Percentiles rank a stretch among this genome's conserved stretches.
phyloP scores from a whole-genome alignment of 1,284 basidiomycete species.

The Tilletia caries region DNA sequence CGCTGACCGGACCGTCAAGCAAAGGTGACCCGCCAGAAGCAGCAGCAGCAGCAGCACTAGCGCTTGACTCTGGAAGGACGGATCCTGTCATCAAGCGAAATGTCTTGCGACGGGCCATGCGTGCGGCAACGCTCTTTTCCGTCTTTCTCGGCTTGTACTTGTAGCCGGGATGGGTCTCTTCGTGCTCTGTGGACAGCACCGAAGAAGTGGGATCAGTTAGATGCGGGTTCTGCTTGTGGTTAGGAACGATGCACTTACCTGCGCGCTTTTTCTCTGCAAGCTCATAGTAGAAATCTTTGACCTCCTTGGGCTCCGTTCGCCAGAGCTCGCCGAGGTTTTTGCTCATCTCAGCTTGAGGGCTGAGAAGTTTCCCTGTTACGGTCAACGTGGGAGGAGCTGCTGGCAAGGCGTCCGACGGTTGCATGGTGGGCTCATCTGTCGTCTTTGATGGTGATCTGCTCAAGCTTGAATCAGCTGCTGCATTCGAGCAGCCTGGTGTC shows the following conservation, averaged over 20 bases:
- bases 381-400: background rate
- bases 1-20: background rate
- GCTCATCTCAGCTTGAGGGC: slow-evolving; percentile 8
- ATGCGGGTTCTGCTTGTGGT: too few relatives aligned
- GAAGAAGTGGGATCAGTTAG: too few relatives aligned
- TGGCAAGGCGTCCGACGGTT: background rate
- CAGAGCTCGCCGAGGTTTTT: background rate
- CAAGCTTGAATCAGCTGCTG: background rate
- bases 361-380: background rate
- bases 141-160: slow-evolving; percentile 5
- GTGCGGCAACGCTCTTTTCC: slow-evolving; percentile 9
- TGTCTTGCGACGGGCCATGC: background rate
- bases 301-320: background rate
- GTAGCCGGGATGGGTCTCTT: background rate
- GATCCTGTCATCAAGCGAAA: background rate
- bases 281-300: background rate
- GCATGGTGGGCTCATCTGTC: background rate
- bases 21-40: background rate
- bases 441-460: background rate
- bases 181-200: background rate
- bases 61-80: background rate
- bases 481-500: background rate
- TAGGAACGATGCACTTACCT: background rate
- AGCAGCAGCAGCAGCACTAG: background rate
- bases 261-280: background rate